Evolutionary conservation across 2,329 filamentous ascomycete species (phyloP).

Genomic region (Penicillium sp.): DNA sequence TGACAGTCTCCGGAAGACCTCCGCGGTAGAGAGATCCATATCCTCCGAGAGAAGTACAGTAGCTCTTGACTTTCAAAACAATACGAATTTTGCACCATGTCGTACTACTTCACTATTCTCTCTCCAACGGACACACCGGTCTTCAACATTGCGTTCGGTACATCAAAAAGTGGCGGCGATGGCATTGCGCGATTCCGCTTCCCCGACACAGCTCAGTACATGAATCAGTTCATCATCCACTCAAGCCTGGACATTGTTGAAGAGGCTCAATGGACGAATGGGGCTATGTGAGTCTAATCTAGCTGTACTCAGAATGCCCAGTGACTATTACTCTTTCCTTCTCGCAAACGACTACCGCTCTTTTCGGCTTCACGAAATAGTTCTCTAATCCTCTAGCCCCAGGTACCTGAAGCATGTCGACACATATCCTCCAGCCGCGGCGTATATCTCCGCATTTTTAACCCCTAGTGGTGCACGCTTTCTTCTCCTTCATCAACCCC

Average conservation of each 20-base stretch:
- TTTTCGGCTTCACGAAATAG: no score
- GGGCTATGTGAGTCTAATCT: constrained; percentile 58
- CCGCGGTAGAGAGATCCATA: no score
- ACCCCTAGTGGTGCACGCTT: constrained; percentile 91
- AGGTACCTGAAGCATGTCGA: constrained; percentile 97
- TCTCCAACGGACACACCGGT: constrained; percentile 92
- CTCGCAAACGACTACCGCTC: no score
- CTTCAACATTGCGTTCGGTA: constrained; percentile 96
- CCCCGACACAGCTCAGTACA: constrained; percentile 77
- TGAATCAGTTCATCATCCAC: constrained; percentile 97
- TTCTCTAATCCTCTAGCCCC: neutral
- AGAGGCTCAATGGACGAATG: constrained; percentile 87
- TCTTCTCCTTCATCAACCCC: constrained; percentile 83
- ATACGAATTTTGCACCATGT: constrained; percentile 56
- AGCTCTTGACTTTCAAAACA: constrained; percentile 2
- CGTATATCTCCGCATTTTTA: constrained; percentile 90
- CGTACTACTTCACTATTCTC: constrained; percentile 97
- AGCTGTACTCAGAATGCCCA: no score
- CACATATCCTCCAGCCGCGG: constrained; percentile 77
- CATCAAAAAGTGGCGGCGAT: constrained; percentile 91
- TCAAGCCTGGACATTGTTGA: constrained; percentile 91
- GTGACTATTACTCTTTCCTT: no score
- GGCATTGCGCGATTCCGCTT: constrained; percentile 86
- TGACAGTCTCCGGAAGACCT: neutral
- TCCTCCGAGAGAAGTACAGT: no score